Evolutionary conservation across 1,284 basidiomycete genomes (phyloP), one percentile per base, ranked within the genome.

Genomic region (Xerocomus alliaceus): DNA sequence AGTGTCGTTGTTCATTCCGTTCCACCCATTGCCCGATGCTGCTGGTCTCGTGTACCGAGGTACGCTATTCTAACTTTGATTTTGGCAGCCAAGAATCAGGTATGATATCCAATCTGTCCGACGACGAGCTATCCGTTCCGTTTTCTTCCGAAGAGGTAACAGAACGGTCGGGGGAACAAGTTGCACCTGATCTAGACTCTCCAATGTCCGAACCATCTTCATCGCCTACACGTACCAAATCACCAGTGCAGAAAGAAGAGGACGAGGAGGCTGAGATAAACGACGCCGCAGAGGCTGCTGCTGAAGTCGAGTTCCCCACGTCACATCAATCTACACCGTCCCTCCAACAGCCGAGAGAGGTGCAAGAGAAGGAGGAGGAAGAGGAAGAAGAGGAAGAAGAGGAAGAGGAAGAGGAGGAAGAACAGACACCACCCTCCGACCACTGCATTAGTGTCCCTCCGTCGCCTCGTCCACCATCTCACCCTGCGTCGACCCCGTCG

Each of bases 81-180:
- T 18, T 62, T 53, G 39, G 46, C 53, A 83, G 81, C 61, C 77
- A 75, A 26, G 78, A 80, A 34, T 76, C 76, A 20, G 78, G 80
- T 20, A 70, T 64, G 63, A 78, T 82, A 54, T 71, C 65, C 29
- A 71, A 76, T 68, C 60, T 76, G 46, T 70, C 62, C 41, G 72
- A 69, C 45, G 68, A 60, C 59, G 74, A 75, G 32, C 61, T 80
- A 41, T 70, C 63, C 52, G 62, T 72, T 24, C 60, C 66, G 41
- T 67, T 60, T 34, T 63, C 56, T 20, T 34, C 67, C 51, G 61
- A 63, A 44, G 60, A 63, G 31, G 49, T 48, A n/a, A 11, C n/a
- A 18, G 56, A 68, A 20, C 54, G 56, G n/a, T 54, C 37, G 4
- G 58, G 50, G 47, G 59, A 65, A 59, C 35, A 50, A 31, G 54